Percentiles rank a stretch among this genome's conserved stretches.
These are phyloP conservation scores for Desmodesmus armatus DNA, from an alignment of 139 green algal species.

Conservation along the genomic window DNA sequence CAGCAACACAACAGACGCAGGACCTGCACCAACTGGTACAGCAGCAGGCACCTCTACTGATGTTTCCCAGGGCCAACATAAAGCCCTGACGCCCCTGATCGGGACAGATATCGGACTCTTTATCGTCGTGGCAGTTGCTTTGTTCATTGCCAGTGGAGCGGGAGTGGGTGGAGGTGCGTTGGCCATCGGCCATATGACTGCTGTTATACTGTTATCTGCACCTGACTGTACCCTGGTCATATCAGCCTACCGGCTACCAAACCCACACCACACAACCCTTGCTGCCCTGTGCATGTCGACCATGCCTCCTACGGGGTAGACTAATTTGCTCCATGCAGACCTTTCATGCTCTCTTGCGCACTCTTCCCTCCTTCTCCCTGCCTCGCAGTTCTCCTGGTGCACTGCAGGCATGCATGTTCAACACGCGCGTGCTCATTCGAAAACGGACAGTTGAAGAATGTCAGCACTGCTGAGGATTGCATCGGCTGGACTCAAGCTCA, in stretches of 20 bases:
- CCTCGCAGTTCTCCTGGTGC: not conserved
- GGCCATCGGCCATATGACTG: not conserved
- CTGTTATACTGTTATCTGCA: not conserved
- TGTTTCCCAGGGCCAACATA: too few species aligned
- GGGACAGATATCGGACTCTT: not conserved
- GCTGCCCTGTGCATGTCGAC: not conserved
- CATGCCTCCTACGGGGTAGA: not conserved
- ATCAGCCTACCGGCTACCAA: not conserved
- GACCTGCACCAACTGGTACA: too few species aligned
- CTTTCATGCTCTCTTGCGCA: too few species aligned
- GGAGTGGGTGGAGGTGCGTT: not conserved
- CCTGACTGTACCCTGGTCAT: not conserved
- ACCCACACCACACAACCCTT: not conserved
- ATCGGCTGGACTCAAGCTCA: not conserved
- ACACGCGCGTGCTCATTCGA: too few species aligned
- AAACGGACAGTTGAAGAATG: too few species aligned
- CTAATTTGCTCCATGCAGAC: not conserved
- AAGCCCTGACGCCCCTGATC: not conserved
- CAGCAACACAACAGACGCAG: too few species aligned
- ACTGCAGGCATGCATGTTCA: not conserved
- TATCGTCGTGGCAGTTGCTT: not conserved
- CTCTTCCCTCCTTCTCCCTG: not conserved
- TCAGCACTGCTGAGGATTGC: not conserved
- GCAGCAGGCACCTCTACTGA: too few species aligned
- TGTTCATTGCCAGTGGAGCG: constrained; percentile 13